Conservation (phyloP, 371 early-diverging fungal species). For the Mortierella sp. region DNA sequence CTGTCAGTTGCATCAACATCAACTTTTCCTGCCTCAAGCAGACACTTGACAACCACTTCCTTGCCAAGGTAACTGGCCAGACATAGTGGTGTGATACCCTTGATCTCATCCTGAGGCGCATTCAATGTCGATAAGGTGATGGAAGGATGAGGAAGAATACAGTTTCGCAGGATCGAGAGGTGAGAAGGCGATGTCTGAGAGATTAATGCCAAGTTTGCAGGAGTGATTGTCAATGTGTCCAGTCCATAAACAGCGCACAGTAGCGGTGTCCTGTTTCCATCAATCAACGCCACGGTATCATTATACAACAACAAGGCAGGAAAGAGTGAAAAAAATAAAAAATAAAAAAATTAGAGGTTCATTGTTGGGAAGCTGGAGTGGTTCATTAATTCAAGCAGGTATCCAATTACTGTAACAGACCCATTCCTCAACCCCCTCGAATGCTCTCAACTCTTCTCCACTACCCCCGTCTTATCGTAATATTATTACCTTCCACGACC, state of each 20-base stretch:
- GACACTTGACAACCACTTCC: conserved; percentile 67
- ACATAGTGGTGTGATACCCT: conserved; percentile 82
- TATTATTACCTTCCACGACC: conserved; percentile 75
- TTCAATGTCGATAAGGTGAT: conserved; percentile 68
- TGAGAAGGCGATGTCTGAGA: conserved; percentile 69
- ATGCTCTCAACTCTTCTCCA: conserved; percentile 18
- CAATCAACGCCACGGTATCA: background rate
- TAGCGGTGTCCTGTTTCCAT: conserved; percentile 66
- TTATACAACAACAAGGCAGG: background rate
- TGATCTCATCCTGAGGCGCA: conserved; percentile 74
- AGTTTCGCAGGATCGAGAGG: conserved; percentile 68
- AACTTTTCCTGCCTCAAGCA: conserved; percentile 74
- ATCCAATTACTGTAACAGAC: background rate
- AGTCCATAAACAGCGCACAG: conserved; percentile 73
- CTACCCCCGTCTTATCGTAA: background rate
- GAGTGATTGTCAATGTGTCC: conserved; percentile 68
- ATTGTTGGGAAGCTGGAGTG: too few relatives aligned
- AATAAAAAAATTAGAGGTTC: background rate
- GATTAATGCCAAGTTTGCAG: conserved; percentile 70
- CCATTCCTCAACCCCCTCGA: conserved; percentile 24
- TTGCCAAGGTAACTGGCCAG: conserved; percentile 81
- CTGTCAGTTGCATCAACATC: conserved; percentile 77
- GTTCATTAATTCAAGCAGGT: background rate
- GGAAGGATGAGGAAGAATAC: conserved; percentile 68
- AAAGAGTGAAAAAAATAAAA: too few relatives aligned